phyloP scores from a whole-genome alignment of 176 grass and related monocot genomes.

The Aegilops sharonensis region DNA sequence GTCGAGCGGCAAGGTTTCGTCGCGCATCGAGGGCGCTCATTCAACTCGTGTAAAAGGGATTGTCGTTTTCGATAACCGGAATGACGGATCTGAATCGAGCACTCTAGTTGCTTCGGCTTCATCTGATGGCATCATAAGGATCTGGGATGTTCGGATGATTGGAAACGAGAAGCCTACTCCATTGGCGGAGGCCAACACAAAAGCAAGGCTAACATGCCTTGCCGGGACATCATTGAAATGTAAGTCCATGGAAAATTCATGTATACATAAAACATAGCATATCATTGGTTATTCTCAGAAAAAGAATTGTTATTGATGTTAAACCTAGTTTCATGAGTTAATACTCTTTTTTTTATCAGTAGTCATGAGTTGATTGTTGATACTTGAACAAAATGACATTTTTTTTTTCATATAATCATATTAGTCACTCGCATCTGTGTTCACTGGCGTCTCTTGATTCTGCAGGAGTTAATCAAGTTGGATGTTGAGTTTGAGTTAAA shows the following conservation, averaged over 20 bases:
- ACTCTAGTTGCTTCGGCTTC: conserved; percentile 82
- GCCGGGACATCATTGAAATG: conserved; percentile 83
- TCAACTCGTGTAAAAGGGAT: conserved; percentile 82
- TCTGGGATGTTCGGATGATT: conserved; percentile 80
- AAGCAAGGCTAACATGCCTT: conserved; percentile 91
- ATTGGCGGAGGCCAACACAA: conserved; percentile 79
- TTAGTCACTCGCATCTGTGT: neutral
- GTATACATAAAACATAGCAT: neutral
- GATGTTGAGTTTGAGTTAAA: neutral
- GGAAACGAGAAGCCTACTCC: conserved; percentile 60
- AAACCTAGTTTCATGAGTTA: neutral
- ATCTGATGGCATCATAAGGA: conserved; percentile 79
- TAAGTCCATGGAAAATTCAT: conserved; percentile 36
- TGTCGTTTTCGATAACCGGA: conserved; percentile 43
- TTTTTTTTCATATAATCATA: neutral
- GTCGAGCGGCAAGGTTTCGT: conserved; percentile 64
- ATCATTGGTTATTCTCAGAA: neutral
- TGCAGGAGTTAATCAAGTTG: conserved; percentile 27
- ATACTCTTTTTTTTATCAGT: neutral
- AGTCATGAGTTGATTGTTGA: neutral
- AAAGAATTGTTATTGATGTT: neutral
- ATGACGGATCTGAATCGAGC: conserved; percentile 41
- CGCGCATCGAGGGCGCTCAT: conserved; percentile 72
- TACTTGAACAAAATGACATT: neutral
- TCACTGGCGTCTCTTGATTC: neutral